Base-by-base conservation (phyloP, 2,329 filamentous ascomycete species). In the Penicillium corylophilum region DNA sequence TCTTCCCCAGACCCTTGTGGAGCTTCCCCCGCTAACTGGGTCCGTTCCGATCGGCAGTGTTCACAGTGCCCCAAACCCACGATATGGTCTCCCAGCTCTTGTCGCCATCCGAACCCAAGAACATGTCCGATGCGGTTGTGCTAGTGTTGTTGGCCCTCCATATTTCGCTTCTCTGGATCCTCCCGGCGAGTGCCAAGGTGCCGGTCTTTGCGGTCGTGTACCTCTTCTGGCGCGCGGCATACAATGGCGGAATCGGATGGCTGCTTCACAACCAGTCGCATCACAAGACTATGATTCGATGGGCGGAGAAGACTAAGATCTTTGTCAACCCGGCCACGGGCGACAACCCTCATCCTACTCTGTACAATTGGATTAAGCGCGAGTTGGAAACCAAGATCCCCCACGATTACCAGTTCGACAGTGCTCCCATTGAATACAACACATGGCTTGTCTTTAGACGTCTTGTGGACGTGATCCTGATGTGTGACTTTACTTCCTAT, bases 31-130 rank as follows among this genome's bases (percentile, higher is more conserved):
- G 57, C 47, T 60, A 65, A 58, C 57, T 61, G 50, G 24, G 15
- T 56, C 44, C 20, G 18, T 50, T 33, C 33, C 46, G 29, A 36
- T 31, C n/a, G 23, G 46, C 41, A 97, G 94, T 96, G 65, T 99
- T 99, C 70, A 88, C 90, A 52, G 94, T 99, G 48, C 94, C 94
- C 43, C 87, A 90, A 56, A 99, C 94, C 50, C 91, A 96, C 79
- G 94, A 99, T 76, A 97, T 99, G 94, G 93, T 99, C 63, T 95
- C 93, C 46, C 94, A 97, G 76, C 82, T 99, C 49, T 84, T 99
- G 63, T 94, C 95, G 64, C 94, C 94, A 46, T 89, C 88, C 61
- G 88, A 97, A 70, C 91, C 94, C 47, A 99, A 99, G 79, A 97
- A 97, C 70, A 71, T 95, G 35, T 94, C 91, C 55, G 94, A 99